Evolutionary conservation across 176 grass and related monocot species (phyloP).

Genomic region (Triticum turgidum): DNA sequence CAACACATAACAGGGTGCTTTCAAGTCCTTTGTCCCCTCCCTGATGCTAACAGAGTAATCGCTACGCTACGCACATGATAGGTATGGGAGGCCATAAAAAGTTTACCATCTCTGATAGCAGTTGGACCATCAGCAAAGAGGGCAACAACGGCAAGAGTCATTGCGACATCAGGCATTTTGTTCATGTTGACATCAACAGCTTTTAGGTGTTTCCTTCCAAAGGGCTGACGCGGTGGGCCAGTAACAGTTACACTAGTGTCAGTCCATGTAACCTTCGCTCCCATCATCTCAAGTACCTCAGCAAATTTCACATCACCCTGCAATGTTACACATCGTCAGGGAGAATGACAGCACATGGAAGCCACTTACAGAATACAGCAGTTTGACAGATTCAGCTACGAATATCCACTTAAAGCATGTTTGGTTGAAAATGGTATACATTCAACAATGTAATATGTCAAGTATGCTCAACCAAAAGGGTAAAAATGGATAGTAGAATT

Average conservation of each 20-base stretch:
- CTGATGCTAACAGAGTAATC: background rate
- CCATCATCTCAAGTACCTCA: conserved; percentile 97
- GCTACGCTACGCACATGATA: background rate
- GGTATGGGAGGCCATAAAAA: background rate
- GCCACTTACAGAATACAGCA: background rate
- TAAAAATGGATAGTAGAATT: background rate
- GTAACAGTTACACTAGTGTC: conserved; percentile 89
- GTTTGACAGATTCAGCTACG: background rate
- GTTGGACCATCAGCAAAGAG: conserved; percentile 95
- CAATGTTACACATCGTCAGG: background rate
- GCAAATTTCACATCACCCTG: conserved; percentile 99
- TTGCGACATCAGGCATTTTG: conserved; percentile 99
- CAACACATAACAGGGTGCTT: background rate
- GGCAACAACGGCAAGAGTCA: conserved; percentile 95
- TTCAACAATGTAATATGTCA: background rate
- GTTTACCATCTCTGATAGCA: conserved; percentile 92
- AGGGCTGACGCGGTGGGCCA: conserved; percentile 70
- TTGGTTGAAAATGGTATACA: background rate
- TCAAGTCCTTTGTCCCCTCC: background rate
- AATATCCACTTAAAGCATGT: background rate
- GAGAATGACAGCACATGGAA: background rate
- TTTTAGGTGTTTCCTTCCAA: conserved; percentile 70
- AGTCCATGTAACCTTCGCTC: conserved; percentile 91
- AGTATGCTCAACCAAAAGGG: background rate
- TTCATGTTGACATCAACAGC: conserved; percentile 98